A percentile compares a stretch with the other conserved stretches of the same genome.
These are phyloP conservation scores for Globomyces pollinis-pini DNA, from an alignment of 192 early-diverging fungal genomes.

Conservation along the genomic window DNA sequence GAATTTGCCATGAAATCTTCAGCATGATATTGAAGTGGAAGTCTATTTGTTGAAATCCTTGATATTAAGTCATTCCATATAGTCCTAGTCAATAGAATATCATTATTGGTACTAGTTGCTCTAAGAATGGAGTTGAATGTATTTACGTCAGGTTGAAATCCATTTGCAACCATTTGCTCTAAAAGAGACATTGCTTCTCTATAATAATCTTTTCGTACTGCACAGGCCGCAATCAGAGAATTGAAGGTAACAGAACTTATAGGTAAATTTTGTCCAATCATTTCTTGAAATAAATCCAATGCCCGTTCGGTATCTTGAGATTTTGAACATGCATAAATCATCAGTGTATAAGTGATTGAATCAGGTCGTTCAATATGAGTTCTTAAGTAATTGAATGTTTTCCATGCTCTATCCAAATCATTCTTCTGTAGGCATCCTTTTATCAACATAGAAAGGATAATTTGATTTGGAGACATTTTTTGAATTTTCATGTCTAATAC, in stretches of 20 bases:
- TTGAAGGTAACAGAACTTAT: slow-evolving; percentile 85
- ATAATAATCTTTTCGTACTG: slow-evolving; percentile 72
- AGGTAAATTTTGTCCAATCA: slow-evolving; percentile 58
- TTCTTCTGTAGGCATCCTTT: slow-evolving; percentile 66
- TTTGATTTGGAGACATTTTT: slow-evolving; percentile 31
- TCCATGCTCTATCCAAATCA: slow-evolving; percentile 78
- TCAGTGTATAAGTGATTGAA: slow-evolving; percentile 70
- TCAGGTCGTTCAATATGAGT: slow-evolving; percentile 69
- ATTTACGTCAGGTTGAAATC: slow-evolving; percentile 69
- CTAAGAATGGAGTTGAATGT: slow-evolving; percentile 79
- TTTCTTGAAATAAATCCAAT: slow-evolving; percentile 85
- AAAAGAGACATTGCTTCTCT: slow-evolving; percentile 70
- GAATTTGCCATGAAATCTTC: background rate
- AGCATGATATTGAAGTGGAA: background rate
- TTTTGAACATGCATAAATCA: slow-evolving; percentile 88
- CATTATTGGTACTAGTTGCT: slow-evolving; percentile 63
- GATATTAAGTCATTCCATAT: slow-evolving; percentile 36
- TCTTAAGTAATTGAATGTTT: slow-evolving; percentile 81
- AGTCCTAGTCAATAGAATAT: slow-evolving; percentile 61
- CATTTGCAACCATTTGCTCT: slow-evolving; percentile 75
- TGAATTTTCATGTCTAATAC: slow-evolving; percentile 10
- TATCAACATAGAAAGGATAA: slow-evolving; percentile 75
- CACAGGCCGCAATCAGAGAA: slow-evolving; percentile 77
- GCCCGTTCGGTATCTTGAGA: slow-evolving; percentile 80
- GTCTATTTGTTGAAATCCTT: background rate